Evolutionary conservation across 148 eudicot genomes (phyloP).

Genomic region (Heliosperma pusillum): DNA sequence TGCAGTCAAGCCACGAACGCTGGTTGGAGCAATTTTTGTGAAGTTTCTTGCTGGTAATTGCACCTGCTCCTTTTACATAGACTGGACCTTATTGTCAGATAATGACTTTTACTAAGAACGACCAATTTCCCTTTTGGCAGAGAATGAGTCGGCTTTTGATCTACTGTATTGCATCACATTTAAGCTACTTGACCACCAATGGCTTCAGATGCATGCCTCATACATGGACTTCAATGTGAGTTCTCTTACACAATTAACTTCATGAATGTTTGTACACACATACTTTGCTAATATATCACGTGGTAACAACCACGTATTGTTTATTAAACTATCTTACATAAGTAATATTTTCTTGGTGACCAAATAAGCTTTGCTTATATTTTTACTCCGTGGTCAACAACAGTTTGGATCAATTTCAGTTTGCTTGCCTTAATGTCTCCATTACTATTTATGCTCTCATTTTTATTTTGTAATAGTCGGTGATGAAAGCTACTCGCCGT

Average conservation of each 20-base stretch:
- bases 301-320: too few relatives aligned
- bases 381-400: too few relatives aligned
- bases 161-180: constrained; percentile 89
- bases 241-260: constrained; percentile 14
- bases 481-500: constrained; percentile 95
- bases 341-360: too few relatives aligned
- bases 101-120: constrained; percentile 5
- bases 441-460: constrained; percentile 11
- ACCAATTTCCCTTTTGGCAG: constrained; percentile 35
- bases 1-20: constrained; percentile 72
- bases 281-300: too few relatives aligned
- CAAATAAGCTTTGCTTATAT: background rate
- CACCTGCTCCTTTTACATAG: background rate
- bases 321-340: too few relatives aligned
- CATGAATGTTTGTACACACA: background rate
- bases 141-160: constrained; percentile 87
- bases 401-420: too few relatives aligned
- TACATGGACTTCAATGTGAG: constrained; percentile 99
- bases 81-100: background rate
- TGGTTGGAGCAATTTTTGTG: constrained; percentile 81
- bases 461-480: constrained; percentile 45
- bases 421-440: background rate
- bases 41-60: constrained; percentile 75
- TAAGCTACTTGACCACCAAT: constrained; percentile 83
- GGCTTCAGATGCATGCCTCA: constrained; percentile 97